Evolutionary conservation across 179 eudicot species (phyloP).

Genomic region (Spinacia oleracea): DNA sequence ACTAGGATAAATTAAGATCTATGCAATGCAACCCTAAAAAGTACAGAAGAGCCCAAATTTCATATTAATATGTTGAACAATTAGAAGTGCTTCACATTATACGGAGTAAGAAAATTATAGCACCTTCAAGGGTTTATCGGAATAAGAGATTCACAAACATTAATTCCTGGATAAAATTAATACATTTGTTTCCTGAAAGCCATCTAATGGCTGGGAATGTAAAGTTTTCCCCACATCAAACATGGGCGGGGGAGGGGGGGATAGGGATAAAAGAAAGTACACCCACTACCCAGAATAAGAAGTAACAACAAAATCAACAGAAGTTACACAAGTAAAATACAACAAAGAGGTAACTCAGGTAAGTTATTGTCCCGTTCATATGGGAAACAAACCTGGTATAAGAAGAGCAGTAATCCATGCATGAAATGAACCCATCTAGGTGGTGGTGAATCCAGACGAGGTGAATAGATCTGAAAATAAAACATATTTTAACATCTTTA

Average conservation of each 20-base stretch:
- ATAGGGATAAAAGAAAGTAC: neutral
- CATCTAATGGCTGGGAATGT: neutral
- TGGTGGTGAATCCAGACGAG: conserved; percentile 90
- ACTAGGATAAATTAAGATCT: neutral
- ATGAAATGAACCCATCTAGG: conserved; percentile 98
- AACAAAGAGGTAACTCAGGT: too few relatives aligned
- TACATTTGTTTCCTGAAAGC: neutral
- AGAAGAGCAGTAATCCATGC: conserved; percentile 87
- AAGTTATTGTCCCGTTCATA: neutral
- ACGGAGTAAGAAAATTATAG: too few relatives aligned
- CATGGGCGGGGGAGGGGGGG: neutral
- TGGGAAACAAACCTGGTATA: conserved; percentile 75
- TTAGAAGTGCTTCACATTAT: too few relatives aligned
- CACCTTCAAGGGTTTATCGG: too few relatives aligned
- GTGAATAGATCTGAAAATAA: conserved; percentile 77
- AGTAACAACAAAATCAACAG: conserved; percentile 6
- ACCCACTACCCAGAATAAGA: neutral
- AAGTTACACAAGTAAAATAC: neutral
- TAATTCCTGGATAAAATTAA: too few relatives aligned
- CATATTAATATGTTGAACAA: too few relatives aligned
- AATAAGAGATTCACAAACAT: too few relatives aligned
- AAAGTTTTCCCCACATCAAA: neutral
- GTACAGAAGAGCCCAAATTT: neutral
- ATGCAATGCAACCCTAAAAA: neutral
- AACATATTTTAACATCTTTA: neutral